Conservation (phyloP, 1,139 yeast species). For the Hyphopichia buzzinii region DNA sequence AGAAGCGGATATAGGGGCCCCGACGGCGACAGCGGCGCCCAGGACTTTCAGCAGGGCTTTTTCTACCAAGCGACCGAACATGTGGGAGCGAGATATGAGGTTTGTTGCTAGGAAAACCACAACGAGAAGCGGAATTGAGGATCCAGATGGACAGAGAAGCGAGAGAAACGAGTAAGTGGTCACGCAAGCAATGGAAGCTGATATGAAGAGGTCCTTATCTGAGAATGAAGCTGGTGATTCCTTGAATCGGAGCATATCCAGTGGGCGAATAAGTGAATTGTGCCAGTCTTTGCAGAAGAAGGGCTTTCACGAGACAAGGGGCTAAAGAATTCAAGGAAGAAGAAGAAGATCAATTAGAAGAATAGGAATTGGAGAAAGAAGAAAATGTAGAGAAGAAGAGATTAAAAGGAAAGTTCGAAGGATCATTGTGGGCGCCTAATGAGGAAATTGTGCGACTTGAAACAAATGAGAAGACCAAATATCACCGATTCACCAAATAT, state of each 20-base stretch:
- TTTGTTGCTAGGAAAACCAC: conserved; percentile 30
- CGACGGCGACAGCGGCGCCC: conserved; percentile 2
- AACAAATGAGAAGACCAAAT: no score
- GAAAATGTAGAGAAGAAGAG: neutral
- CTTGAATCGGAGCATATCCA: neutral
- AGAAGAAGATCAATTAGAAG: no score
- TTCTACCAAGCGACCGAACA: conserved; percentile 12
- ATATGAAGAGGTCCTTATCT: conserved; percentile 2
- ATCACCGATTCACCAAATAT: no score
- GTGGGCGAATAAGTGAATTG: no score
- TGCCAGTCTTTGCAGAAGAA: no score
- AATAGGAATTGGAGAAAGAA: neutral
- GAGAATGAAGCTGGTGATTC: conserved; percentile 1
- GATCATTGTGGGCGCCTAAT: neutral
- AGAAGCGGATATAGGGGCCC: conserved; percentile 5
- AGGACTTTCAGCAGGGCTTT: conserved; percentile 4
- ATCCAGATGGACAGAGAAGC: conserved; percentile 7
- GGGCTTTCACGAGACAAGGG: no score
- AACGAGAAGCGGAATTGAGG: conserved; percentile 28
- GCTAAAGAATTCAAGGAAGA: no score
- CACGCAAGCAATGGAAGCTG: neutral
- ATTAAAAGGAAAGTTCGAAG: no score
- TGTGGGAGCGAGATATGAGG: conserved; percentile 29
- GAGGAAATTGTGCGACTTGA: neutral
- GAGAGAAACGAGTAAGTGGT: neutral